Base-by-base conservation (phyloP, 2,329 filamentous ascomycete genomes). In the Xylaria multiplex region DNA sequence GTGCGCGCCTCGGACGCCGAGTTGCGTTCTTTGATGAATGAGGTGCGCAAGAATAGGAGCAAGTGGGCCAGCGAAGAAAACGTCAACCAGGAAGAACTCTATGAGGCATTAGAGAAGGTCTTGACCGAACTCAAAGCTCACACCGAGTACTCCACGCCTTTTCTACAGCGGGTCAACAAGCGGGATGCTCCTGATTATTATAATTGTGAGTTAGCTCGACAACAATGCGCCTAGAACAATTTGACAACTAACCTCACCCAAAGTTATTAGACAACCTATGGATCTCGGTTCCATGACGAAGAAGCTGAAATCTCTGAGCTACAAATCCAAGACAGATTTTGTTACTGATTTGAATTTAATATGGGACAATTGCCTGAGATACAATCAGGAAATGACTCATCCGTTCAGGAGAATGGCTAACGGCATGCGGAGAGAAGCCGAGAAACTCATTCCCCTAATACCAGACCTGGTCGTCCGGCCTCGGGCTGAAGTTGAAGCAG, bases 61-160 rank as follows among this genome's bases (percentile, higher is more conserved):
- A 99, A 99, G 81, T 99, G 96, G 96, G 95, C 96, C 3, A 98
- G 92, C 77, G 96, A 98, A 79, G 96, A 99, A 73, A 96, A 96
- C 72, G 91, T 99, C 68, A 95, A 96, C 66, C 96, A 99, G 79
- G 96, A 99, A 79, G 96, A 99, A 79, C 85, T 99, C 6, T 99
- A 99, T 77, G 96, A 99, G 81, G 93, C 96, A 11, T 85, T 96
- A 14, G 96, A 99, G 78, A 98, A 98, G 81, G 96, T 99, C 59
- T 85, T 99, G 75, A 97, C 94, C 75, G 95, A 98, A 78, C 88
- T 99, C 62, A 98, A 98, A 79, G 96, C 96, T 42, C 94, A 96
- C 82, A 97, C 93, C 1, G 96, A 99, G 79, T 96, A 97, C 79
- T 97, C 96, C 1, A 93, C 93, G n/a, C 93, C 96, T 1, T 99